Evolutionary conservation across 1,284 basidiomycete species (phyloP).

Genomic region (Mycena sp.): DNA sequence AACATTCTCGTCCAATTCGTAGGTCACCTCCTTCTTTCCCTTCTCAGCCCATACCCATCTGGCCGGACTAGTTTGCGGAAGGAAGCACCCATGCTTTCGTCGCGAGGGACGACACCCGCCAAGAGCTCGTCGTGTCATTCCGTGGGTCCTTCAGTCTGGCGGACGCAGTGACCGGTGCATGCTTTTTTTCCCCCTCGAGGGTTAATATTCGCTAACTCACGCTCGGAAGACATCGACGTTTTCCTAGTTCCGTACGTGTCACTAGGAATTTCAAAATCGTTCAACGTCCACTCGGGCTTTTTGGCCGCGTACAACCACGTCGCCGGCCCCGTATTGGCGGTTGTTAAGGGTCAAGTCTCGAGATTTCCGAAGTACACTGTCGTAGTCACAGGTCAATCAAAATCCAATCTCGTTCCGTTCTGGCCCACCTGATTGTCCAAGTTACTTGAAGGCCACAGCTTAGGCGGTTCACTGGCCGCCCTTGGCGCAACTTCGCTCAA

Average conservation of each 20-base stretch:
- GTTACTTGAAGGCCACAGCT: slow-evolving; percentile 46
- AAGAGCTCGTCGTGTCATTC: slow-evolving; percentile 25
- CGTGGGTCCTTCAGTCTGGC: slow-evolving; percentile 14
- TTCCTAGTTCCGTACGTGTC: slow-evolving; percentile 48
- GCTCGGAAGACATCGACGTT: slow-evolving; percentile 47
- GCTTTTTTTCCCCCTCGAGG: too few relatives aligned
- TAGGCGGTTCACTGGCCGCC: slow-evolving; percentile 54
- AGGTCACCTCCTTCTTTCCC: neutral
- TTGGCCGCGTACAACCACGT: slow-evolving; percentile 53
- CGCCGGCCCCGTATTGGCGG: slow-evolving; percentile 45
- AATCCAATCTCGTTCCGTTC: neutral
- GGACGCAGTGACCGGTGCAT: slow-evolving; percentile 3
- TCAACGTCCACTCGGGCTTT: slow-evolving; percentile 54
- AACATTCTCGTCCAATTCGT: slow-evolving; percentile 17
- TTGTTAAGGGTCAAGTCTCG: slow-evolving; percentile 7
- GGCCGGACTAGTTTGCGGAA: slow-evolving; percentile 1
- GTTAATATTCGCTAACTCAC: neutral
- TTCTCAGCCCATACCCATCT: neutral
- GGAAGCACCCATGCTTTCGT: slow-evolving; percentile 18
- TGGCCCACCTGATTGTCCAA: neutral
- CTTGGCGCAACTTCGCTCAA: slow-evolving; percentile 54
- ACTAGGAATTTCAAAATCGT: slow-evolving; percentile 40
- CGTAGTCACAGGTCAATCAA: slow-evolving; percentile 47
- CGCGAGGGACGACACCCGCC: slow-evolving; percentile 13
- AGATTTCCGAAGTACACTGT: slow-evolving; percentile 34